Evolutionary conservation across 257 asterid genomes (phyloP), one percentile per base, ranked within the genome.

Genomic region (Solanum neorickii): DNA sequence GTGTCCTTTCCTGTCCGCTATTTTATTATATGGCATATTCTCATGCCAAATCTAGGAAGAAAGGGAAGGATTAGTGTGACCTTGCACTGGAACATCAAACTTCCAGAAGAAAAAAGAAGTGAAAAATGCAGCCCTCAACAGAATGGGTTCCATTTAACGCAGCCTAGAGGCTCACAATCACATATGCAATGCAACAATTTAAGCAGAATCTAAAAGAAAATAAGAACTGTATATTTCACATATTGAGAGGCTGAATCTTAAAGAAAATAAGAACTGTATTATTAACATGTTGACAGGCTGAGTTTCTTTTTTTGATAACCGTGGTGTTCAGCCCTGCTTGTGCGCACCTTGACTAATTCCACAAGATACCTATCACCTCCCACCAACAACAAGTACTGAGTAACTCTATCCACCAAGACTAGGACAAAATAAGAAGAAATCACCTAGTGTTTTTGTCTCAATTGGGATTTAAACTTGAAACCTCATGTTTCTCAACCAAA

Each of bases 1-100:
- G 89, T 95, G 98, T 62, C 98, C 99, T 91, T 97, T 97, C 90
- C 99, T 93, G 87, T 96, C 98, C 44, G 99, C 99, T 91, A 97
- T 91, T 93, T 97, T 96, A 87, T 93, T 91, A 88, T 95, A 96
- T 31, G 99, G 99, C 99, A 94, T 93, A 91, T 97, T 97, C 66
- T 93, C 95, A 59, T 95, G 99, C 99, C 99, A 96, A 92, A 95
- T 97, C 99, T 97, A 96, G 75, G 91, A 11, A 52, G 56, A 83
- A 87, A 47, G 66, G 56, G 31, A 49, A 82, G 84, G 31, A 5
- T 49, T 49, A 82, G 39, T 49, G 42, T 82, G 69, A 46, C 84
- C 25, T 25, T 78, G 66, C 52, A 46, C 39, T 9, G 66, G 35
- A 78, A 27, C 15, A 27, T 46, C n/a, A 78, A 86, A 70, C 73